Conservation (phyloP, 2,329 filamentous ascomycete genomes). For the Arthroderma sp. region DNA sequence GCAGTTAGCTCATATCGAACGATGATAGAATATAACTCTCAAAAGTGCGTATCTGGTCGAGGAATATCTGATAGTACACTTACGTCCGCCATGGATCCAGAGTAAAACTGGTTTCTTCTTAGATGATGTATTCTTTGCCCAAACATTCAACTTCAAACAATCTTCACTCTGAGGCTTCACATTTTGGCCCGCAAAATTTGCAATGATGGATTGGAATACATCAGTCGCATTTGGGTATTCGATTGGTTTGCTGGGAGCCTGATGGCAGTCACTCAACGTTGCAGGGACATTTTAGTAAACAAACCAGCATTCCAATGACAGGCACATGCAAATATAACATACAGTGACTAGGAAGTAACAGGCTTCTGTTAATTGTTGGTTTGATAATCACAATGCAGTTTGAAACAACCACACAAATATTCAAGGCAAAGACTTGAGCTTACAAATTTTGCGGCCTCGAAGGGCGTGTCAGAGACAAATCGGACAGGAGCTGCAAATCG, state of each 20-base stretch:
- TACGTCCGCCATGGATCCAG: slow-evolving; percentile 10
- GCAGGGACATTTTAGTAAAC: background rate
- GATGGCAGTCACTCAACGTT: background rate
- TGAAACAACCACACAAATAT: background rate
- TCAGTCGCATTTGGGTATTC: background rate
- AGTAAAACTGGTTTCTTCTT: slow-evolving; percentile 7
- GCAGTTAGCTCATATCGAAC: slow-evolving; percentile 15
- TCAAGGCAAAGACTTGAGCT: background rate
- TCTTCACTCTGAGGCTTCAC: slow-evolving; percentile 8
- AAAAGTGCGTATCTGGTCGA: background rate
- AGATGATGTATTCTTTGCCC: background rate
- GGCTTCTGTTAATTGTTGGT: background rate
- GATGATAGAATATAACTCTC: too few species aligned
- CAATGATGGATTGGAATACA: slow-evolving; percentile 4
- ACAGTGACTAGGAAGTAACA: background rate
- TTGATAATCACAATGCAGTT: background rate
- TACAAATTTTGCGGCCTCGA: slow-evolving; percentile 3
- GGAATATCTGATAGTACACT: background rate
- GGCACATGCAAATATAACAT: background rate
- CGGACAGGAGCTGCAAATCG: slow-evolving; percentile 10
- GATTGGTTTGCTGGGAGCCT: background rate
- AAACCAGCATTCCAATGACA: background rate
- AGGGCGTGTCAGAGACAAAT: background rate
- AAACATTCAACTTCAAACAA: slow-evolving; percentile 10
- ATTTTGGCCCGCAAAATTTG: slow-evolving; percentile 7